A percentile compares a stretch with the other conserved stretches of the same genome.
These are phyloP conservation scores for Herpetospermum pedunculosum DNA, from an alignment of 306 rosid species.

Conservation along the genomic window DNA sequence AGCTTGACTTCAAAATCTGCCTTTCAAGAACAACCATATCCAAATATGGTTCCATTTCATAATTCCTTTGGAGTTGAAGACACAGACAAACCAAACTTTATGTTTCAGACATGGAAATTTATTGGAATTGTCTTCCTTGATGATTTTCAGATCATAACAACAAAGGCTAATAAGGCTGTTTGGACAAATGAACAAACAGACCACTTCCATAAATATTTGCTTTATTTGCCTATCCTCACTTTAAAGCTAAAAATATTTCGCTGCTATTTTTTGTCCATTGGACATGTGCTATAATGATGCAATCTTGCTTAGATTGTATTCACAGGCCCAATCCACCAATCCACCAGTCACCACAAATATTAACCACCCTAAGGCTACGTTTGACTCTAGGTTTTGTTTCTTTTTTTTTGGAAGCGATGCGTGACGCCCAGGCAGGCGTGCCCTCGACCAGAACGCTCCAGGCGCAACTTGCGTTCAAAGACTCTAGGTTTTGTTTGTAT, in stretches of 20 bases:
- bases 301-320: not conserved
- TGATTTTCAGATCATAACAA: too few relatives aligned
- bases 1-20: not conserved
- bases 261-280: not conserved
- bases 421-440: too few relatives aligned
- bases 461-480: too few relatives aligned
- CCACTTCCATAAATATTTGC: not conserved
- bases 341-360: too few relatives aligned
- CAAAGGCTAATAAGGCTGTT: too few relatives aligned
- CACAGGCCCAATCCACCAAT: too few relatives aligned
- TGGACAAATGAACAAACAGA: not conserved
- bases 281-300: not conserved
- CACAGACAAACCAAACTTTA: not conserved
- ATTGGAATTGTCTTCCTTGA: too few relatives aligned
- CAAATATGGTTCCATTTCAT: not conserved
- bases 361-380: too few relatives aligned
- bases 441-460: too few relatives aligned
- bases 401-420: too few relatives aligned
- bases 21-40: not conserved
- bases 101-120: not conserved
- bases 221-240: not conserved
- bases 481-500: too few relatives aligned
- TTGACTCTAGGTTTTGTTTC: too few relatives aligned
- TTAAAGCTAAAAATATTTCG: not conserved
- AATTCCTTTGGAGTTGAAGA: not conserved